Evolutionary conservation across 306 rosid genomes (phyloP).

Genomic region (Biancaea sappan): DNA sequence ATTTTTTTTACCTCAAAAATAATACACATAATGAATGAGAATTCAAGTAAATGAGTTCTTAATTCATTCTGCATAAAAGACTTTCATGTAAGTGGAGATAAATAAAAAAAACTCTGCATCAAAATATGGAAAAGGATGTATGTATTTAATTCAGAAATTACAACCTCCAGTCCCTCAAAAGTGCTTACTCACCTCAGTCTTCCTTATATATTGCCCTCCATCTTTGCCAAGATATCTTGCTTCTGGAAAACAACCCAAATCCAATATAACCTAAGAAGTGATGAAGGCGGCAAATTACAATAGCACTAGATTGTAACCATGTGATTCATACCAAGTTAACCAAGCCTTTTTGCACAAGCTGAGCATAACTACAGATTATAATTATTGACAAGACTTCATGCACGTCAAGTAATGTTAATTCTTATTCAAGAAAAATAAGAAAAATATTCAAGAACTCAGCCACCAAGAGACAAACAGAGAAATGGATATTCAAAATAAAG

Average conservation of each 20-base stretch:
- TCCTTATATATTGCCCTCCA: slow-evolving; percentile 54
- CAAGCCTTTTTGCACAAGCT: not conserved
- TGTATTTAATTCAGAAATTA: slow-evolving; percentile 9
- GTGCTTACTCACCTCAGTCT: slow-evolving; percentile 45
- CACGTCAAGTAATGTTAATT: not conserved
- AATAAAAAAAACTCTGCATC: not conserved
- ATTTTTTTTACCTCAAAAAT: not conserved
- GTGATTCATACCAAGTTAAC: not conserved
- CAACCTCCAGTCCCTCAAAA: not conserved
- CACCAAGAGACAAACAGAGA: not conserved
- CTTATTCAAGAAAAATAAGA: not conserved
- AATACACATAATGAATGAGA: not conserved
- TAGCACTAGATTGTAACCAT: not conserved
- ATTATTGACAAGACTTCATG: not conserved
- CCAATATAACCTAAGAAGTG: slow-evolving; percentile 57
- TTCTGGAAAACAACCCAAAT: slow-evolving; percentile 68
- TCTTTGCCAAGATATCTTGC: slow-evolving; percentile 62
- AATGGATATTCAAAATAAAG: not conserved
- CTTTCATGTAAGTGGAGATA: not conserved
- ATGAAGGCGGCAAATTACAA: not conserved
- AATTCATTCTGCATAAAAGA: not conserved
- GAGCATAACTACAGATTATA: not conserved
- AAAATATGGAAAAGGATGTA: not conserved
- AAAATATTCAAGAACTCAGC: not conserved
- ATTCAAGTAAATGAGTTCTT: not conserved